phyloP scores from a whole-genome alignment of 2,329 filamentous ascomycete genomes.

The Aspergillus spinulosporus region DNA sequence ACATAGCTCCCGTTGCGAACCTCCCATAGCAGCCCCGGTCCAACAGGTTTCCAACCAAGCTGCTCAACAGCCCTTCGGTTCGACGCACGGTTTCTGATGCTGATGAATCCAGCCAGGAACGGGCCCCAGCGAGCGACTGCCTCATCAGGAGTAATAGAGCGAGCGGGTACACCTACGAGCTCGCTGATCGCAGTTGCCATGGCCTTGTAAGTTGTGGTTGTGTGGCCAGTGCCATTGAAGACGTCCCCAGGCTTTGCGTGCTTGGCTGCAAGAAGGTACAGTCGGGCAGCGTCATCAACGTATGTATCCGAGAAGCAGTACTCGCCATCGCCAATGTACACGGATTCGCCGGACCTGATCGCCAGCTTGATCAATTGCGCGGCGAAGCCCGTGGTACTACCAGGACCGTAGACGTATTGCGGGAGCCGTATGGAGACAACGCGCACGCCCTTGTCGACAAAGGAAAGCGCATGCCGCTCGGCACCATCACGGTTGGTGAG shows the following conservation, averaged over 20 bases:
- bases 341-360: slow-evolving; percentile 28
- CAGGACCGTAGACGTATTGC: slow-evolving; percentile 40
- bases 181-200: slow-evolving; percentile 37
- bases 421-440: slow-evolving; percentile 41
- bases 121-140: slow-evolving; percentile 33
- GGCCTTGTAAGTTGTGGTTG: slow-evolving; percentile 29
- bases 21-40: slow-evolving; percentile 31
- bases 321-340: slow-evolving; percentile 40
- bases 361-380: slow-evolving; percentile 27
- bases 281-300: slow-evolving; percentile 39
- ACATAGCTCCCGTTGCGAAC: slow-evolving; percentile 29
- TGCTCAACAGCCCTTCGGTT: slow-evolving; percentile 38
- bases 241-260: slow-evolving; percentile 36
- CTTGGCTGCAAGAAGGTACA: slow-evolving; percentile 43
- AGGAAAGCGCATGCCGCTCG: slow-evolving; percentile 22
- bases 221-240: slow-evolving; percentile 42
- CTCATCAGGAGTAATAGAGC: slow-evolving; percentile 30
- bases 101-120: slow-evolving; percentile 27
- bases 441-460: slow-evolving; percentile 33
- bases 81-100: slow-evolving; percentile 35
- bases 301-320: slow-evolving; percentile 43
- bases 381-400: slow-evolving; percentile 27
- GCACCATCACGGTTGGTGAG: slow-evolving; percentile 28
- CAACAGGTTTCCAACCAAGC: slow-evolving; percentile 38
- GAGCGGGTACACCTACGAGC: slow-evolving; percentile 35